Percentiles rank a stretch among this genome's conserved stretches.
phyloP scores from a whole-genome alignment of 257 asterid genomes.

The Ajuga chamaepitys region DNA sequence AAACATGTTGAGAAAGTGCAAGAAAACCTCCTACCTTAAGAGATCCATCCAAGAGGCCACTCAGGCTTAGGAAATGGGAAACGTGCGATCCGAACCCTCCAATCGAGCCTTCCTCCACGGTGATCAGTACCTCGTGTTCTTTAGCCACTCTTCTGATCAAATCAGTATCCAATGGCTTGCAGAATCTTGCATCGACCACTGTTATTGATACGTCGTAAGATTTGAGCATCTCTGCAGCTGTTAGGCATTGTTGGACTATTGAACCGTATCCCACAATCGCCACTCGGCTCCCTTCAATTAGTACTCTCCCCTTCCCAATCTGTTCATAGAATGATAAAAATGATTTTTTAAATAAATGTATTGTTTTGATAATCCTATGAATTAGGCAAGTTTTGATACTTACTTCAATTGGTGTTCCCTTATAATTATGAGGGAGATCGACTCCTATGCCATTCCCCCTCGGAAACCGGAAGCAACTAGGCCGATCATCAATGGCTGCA shows the following conservation, averaged over 20 bases:
- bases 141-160: conserved; percentile 47
- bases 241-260: conserved; percentile 54
- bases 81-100: conserved; percentile 87
- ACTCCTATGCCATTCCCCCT: conserved; percentile 71
- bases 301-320: conserved; percentile 69
- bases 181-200: conserved; percentile 71
- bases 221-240: conserved; percentile 48
- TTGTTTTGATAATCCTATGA: not conserved
- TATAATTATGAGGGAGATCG: conserved; percentile 39
- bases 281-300: conserved; percentile 51
- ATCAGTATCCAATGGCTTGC: conserved; percentile 70
- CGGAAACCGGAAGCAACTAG: conserved; percentile 69
- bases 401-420: conserved; percentile 70
- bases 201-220: conserved; percentile 35
- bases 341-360: no score
- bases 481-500: conserved; percentile 64
- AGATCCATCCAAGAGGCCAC: conserved; percentile 57
- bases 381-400: not conserved
- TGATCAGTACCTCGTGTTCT: conserved; percentile 60
- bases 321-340: conserved; percentile 2
- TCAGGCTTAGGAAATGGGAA: conserved; percentile 53
- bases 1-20: not conserved
- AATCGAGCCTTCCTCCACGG: conserved; percentile 74
- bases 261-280: conserved; percentile 74
- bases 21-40: conserved; percentile 44